Percentiles rank a stretch among this genome's conserved stretches.
These are phyloP conservation scores for Picochlorum costavermella DNA, from an alignment of 139 green algal species.

Conservation along the genomic window DNA sequence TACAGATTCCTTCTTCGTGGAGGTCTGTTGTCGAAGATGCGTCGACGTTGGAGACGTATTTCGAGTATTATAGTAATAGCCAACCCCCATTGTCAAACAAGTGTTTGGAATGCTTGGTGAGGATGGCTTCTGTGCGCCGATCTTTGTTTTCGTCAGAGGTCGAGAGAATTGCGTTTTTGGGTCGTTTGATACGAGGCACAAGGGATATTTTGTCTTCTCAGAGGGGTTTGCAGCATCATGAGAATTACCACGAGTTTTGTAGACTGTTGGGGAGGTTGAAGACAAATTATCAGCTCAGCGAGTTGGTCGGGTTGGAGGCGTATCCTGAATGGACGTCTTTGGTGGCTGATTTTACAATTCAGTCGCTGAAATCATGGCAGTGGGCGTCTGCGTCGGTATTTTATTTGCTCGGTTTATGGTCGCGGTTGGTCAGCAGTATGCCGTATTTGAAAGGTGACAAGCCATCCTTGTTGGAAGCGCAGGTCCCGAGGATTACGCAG, in stretches of 20 bases:
- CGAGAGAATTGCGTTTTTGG: conserved; percentile 79
- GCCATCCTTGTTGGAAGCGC: conserved; percentile 80
- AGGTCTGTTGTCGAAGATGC: conserved; percentile 74
- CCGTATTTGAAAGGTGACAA: conserved; percentile 91
- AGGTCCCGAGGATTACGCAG: conserved; percentile 85
- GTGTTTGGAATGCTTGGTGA: conserved; percentile 73
- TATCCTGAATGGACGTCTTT: conserved; percentile 91
- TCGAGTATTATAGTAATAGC: conserved; percentile 77
- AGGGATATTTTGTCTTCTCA: conserved; percentile 56
- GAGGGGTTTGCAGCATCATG: conserved; percentile 71
- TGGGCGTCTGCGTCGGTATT: conserved; percentile 70
- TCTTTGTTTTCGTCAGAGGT: conserved; percentile 82
- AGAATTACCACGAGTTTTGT: conserved; percentile 97
- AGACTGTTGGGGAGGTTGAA: conserved; percentile 89
- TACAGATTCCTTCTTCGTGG: conserved; percentile 67
- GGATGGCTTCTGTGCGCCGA: conserved; percentile 82
- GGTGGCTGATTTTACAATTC: conserved; percentile 86
- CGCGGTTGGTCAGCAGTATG: conserved; percentile 78
- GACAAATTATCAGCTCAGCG: conserved; percentile 94
- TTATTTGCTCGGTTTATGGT: conserved; percentile 92
- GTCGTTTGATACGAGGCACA: conserved; percentile 49
- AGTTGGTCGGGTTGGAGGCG: conserved; percentile 75
- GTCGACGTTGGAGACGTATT: conserved; percentile 78
- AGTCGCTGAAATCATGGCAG: conserved; percentile 69
- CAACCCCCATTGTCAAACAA: conserved; percentile 70